A percentile compares a stretch with the other conserved stretches of the same genome.
These are phyloP conservation scores for Solanum pimpinellifolium DNA, from an alignment of 257 asterid species.

Conservation along the genomic window DNA sequence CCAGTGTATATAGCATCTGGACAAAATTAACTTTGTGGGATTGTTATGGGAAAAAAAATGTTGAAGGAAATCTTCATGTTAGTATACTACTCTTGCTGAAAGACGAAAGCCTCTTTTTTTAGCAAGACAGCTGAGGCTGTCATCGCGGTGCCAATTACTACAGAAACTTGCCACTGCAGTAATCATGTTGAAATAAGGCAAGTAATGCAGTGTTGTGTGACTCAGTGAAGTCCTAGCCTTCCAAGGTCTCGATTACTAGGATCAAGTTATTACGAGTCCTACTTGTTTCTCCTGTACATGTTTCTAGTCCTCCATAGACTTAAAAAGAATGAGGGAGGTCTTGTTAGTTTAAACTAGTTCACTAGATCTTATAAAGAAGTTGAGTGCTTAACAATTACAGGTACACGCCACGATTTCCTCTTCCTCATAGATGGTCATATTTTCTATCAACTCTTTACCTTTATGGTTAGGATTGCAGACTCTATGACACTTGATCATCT, in stretches of 20 bases:
- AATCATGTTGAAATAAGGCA: not conserved
- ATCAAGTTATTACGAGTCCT: not conserved
- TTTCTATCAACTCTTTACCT: not conserved
- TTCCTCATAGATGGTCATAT: not conserved
- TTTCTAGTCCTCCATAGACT: not conserved
- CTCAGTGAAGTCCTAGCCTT: not conserved
- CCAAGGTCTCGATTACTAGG: not conserved
- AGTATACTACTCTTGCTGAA: not conserved
- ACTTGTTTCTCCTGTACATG: not conserved
- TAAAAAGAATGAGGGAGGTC: not conserved
- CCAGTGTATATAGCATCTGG: conserved; percentile 7
- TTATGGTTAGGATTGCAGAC: not conserved
- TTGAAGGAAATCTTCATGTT: not conserved
- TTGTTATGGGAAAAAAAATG: not conserved
- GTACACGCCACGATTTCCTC: not conserved
- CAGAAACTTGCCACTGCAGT: not conserved
- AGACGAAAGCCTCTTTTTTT: not conserved
- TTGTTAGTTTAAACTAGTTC: not conserved
- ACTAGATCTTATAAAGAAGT: not conserved
- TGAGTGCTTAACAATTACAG: not conserved
- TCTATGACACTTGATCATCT: not conserved
- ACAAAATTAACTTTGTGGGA: not conserved
- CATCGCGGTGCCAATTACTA: not conserved
- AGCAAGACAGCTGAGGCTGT: not conserved
- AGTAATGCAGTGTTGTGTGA: not conserved